phyloP scores from a whole-genome alignment of 2,329 filamentous ascomycete genomes.

The Pestalotiopsis sp. region DNA sequence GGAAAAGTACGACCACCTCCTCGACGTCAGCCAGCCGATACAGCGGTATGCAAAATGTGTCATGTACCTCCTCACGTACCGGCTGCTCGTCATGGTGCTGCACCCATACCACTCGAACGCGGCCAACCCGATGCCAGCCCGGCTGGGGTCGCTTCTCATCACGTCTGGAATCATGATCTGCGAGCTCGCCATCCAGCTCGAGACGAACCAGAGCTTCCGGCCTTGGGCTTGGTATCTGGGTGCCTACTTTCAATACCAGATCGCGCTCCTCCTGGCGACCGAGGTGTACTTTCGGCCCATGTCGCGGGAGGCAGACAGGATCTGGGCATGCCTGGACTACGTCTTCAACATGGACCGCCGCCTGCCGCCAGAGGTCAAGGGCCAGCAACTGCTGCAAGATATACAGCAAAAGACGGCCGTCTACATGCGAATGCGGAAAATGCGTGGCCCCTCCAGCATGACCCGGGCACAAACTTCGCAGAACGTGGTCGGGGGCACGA shows the following conservation, averaged over 20 bases:
- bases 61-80: conserved; percentile 64
- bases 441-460: conserved; percentile 53
- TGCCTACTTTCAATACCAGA: conserved; percentile 74
- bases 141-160: conserved; percentile 65
- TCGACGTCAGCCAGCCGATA: conserved; percentile 61
- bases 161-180: conserved; percentile 58
- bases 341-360: conserved; percentile 65
- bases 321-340: conserved; percentile 74
- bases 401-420: conserved; percentile 62
- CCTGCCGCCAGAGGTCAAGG: conserved; percentile 58
- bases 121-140: conserved; percentile 56
- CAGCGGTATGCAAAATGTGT: conserved; percentile 67
- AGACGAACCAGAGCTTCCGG: conserved; percentile 47
- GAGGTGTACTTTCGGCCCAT: conserved; percentile 65
- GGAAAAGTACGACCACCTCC: conserved; percentile 65
- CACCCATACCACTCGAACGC: conserved; percentile 65
- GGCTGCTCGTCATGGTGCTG: conserved; percentile 68
- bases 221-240: conserved; percentile 73
- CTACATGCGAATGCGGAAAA: conserved; percentile 61
- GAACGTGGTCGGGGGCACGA: conserved; percentile 35
- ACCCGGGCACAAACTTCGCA: conserved; percentile 38
- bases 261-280: conserved; percentile 67
- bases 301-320: conserved; percentile 61
- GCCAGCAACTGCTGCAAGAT: conserved; percentile 61
- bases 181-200: conserved; percentile 49